Conservation (phyloP, 108 stramenopile species). For the Nitzschia palea region DNA sequence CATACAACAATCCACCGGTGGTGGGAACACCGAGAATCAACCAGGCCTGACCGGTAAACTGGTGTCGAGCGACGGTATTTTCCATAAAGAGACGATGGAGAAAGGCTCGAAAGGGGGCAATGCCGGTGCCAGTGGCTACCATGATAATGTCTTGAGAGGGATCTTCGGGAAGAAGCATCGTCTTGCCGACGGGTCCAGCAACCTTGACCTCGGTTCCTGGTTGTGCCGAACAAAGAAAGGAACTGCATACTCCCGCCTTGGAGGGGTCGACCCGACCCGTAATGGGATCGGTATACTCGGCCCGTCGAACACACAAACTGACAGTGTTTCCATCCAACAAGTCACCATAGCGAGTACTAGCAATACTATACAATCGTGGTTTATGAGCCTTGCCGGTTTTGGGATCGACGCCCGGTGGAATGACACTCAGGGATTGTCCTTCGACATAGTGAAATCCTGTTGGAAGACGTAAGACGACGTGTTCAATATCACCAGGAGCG, state of each 20-base stretch:
- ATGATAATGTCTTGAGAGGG: constrained; percentile 77
- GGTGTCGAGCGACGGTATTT: constrained; percentile 77
- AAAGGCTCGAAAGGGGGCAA: constrained; percentile 87
- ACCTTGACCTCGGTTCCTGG: constrained; percentile 65
- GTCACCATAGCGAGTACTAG: constrained; percentile 86
- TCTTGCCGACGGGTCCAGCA: constrained; percentile 87
- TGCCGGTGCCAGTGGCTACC: constrained; percentile 90
- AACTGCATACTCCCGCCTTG: constrained; percentile 79
- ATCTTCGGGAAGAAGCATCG: constrained; percentile 82
- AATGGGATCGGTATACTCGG: constrained; percentile 72
- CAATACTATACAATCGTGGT: constrained; percentile 86
- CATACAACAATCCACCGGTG: constrained; percentile 75
- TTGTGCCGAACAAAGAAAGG: constrained; percentile 67
- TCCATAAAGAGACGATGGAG: constrained; percentile 85
- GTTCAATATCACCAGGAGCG: constrained; percentile 88
- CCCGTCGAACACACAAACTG: constrained; percentile 83
- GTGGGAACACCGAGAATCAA: constrained; percentile 81
- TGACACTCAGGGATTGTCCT: constrained; percentile 81
- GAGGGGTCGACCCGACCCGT: constrained; percentile 58
- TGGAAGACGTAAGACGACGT: constrained; percentile 68
- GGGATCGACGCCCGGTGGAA: constrained; percentile 68
- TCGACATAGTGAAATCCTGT: constrained; percentile 86
- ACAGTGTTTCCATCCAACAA: constrained; percentile 75
- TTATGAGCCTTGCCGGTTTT: constrained; percentile 61
- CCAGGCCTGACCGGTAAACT: constrained; percentile 75